Evolutionary conservation across 805 yeast species (phyloP).

Genomic region (Wickerhamomyces tratensis): DNA sequence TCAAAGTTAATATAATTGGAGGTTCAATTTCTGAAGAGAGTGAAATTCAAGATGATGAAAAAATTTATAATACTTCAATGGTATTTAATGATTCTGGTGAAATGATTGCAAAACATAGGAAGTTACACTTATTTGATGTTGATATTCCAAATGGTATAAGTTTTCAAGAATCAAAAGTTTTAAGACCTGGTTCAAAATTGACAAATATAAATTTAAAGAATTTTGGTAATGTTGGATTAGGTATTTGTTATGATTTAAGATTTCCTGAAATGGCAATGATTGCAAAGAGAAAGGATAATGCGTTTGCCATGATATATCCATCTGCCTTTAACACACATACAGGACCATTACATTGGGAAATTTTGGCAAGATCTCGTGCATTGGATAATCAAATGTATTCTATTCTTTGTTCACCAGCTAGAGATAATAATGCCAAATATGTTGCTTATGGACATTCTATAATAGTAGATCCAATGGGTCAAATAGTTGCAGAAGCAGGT

Average conservation of each 20-base stretch:
- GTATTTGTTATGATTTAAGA: conserved; percentile 76
- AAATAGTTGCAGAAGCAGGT: conserved; percentile 59
- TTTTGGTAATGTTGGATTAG: conserved; percentile 64
- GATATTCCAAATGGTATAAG: conserved; percentile 90
- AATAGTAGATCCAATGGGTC: conserved; percentile 58
- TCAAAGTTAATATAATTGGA: conserved; percentile 65
- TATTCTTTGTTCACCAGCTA: conserved; percentile 82
- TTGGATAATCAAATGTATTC: conserved; percentile 69
- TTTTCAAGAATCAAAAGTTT: conserved; percentile 73
- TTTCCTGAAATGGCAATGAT: conserved; percentile 73
- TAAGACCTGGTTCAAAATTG: conserved; percentile 75
- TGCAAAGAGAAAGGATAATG: conserved; percentile 53
- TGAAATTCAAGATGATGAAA: conserved; percentile 9
- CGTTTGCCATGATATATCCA: conserved; percentile 77
- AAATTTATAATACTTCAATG: conserved; percentile 65
- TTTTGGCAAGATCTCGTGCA: conserved; percentile 65
- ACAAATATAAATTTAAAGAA: conserved; percentile 39
- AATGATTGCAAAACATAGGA: conserved; percentile 81
- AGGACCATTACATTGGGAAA: conserved; percentile 81
- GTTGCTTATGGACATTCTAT: conserved; percentile 65
- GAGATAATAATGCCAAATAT: conserved; percentile 50
- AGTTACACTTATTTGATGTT: conserved; percentile 85
- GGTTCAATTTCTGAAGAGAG: conserved; percentile 84
- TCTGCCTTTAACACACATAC: conserved; percentile 85
- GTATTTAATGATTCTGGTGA: conserved; percentile 72